Conservation (phyloP, 2,329 filamentous ascomycete genomes). For the Stenocarpella maydis region DNA sequence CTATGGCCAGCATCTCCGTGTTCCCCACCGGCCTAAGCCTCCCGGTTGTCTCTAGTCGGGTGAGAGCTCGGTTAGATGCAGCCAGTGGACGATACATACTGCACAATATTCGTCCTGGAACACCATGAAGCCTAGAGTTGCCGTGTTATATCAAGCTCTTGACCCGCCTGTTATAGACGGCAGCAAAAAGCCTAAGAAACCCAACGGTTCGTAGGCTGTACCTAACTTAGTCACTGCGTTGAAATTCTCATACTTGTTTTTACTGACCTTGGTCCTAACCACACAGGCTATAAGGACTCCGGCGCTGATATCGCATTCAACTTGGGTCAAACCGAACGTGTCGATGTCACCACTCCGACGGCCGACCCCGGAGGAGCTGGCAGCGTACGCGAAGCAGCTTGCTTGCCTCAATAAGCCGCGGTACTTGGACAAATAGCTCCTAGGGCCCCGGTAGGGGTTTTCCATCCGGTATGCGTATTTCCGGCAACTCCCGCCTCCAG, state of each 20-base stretch:
- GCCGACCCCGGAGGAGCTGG: slow-evolving; percentile 41
- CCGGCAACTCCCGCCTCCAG: neutral
- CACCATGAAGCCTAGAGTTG: slow-evolving; percentile 41
- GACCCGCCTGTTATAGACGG: slow-evolving; percentile 57
- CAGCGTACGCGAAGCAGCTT: slow-evolving; percentile 45
- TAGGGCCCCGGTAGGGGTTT: neutral
- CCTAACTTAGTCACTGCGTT: neutral
- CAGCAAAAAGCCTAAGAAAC: slow-evolving; percentile 57
- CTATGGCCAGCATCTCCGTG: neutral
- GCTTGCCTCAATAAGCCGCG: too few relatives aligned
- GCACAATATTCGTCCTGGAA: neutral
- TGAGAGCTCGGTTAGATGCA: neutral
- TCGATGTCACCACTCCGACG: slow-evolving; percentile 2
- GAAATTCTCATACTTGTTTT: too few relatives aligned
- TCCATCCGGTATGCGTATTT: neutral
- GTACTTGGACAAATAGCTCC: too few relatives aligned
- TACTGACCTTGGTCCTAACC: neutral
- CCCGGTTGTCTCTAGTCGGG: neutral
- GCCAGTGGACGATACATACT: neutral
- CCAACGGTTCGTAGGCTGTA: slow-evolving; percentile 45
- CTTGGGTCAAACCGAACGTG: neutral
- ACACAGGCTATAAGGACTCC: neutral
- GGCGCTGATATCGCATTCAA: slow-evolving; percentile 16
- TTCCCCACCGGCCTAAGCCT: neutral
- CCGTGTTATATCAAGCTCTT: slow-evolving; percentile 56